These are phyloP conservation scores for Aspergillus costaricaensis DNA, from an alignment of 2,329 filamentous ascomycete species.

Conservation along the genomic window DNA sequence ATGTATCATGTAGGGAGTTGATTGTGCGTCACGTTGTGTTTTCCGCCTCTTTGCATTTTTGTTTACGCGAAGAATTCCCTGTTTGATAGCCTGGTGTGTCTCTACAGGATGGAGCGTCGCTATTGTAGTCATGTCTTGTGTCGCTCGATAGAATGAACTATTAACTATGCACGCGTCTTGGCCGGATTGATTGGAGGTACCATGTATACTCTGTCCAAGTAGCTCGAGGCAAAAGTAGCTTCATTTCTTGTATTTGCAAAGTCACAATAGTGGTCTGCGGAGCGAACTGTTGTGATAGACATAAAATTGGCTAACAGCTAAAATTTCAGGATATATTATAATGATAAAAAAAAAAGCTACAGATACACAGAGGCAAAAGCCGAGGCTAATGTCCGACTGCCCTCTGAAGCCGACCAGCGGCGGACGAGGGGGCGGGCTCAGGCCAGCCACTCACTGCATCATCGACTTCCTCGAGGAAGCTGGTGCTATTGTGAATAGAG, in stretches of 20 bases:
- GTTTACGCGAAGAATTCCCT: too few species aligned
- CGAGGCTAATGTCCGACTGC: constrained; percentile 56
- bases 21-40: not conserved
- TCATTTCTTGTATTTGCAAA: not conserved
- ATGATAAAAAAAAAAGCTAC: not conserved
- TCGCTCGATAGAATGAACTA: too few species aligned
- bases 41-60: not conserved
- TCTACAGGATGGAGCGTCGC: too few species aligned
- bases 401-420: constrained; percentile 62
- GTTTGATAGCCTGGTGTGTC: too few species aligned
- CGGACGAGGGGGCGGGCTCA: constrained; percentile 62
- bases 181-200: too few species aligned
- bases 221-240: not conserved
- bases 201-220: too few species aligned
- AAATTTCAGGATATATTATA: not conserved
- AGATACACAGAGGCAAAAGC: constrained; percentile 23
- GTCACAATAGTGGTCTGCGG: constrained; percentile 18
- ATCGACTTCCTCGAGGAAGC: constrained; percentile 88
- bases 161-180: too few species aligned
- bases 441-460: constrained; percentile 88
- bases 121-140: too few species aligned
- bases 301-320: not conserved
- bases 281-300: constrained; percentile 16
- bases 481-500: constrained; percentile 80
- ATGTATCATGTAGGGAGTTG: not conserved